Base-by-base conservation (phyloP, 2,329 filamentous ascomycete genomes). In the Trichothecium sympodiale region DNA sequence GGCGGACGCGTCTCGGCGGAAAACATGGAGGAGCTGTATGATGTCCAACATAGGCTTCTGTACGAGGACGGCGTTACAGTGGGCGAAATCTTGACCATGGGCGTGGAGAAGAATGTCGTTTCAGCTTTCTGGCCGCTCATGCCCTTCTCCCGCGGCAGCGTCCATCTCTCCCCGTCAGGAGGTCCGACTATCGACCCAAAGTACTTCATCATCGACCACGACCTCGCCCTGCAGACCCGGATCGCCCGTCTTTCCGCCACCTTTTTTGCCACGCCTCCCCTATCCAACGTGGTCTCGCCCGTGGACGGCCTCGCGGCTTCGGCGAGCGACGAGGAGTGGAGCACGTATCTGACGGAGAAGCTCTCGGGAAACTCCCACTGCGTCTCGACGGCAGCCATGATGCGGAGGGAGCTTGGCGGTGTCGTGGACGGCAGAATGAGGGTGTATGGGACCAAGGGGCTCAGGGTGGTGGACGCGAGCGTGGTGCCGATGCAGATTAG, bases 391-490 rank as follows among this genome's bases (percentile, higher is more conserved):
- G 57, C 62, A 3, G 57, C 68, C 4, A 73, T 73, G 67, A 61
- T 71, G 55, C 56, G 64, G 3, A 52, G 57, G 10, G 58, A 62
- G 25, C 52, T 64, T 2, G 67, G 66, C 1, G 67, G 67, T 4
- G 67, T 70, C 10, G 66, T 71, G 0, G 59, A 65, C 38, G 44
- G 60, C 2, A 28, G 46, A 35, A 51, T 72, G 6, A 63, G 60
- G 40, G 67, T 73, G 2, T 64, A 70, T 39, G 68, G 67, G 2
- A 57, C 71, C 25, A 56, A 59, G 33, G 65, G 65, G 26, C 57
- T 72, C 4, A 56, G 67, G 9, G 60, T 72, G 1, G 60, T 65
- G 3, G 69, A 73, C 45, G 67, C 64, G 1, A 65, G 61, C 2
- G 47, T 69, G 12, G 48, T 72, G 25, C 67, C 67, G 3, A 53